These are phyloP conservation scores for Phoma sp. DNA, from an alignment of 2,329 filamentous ascomycete genomes.

Conservation along the genomic window DNA sequence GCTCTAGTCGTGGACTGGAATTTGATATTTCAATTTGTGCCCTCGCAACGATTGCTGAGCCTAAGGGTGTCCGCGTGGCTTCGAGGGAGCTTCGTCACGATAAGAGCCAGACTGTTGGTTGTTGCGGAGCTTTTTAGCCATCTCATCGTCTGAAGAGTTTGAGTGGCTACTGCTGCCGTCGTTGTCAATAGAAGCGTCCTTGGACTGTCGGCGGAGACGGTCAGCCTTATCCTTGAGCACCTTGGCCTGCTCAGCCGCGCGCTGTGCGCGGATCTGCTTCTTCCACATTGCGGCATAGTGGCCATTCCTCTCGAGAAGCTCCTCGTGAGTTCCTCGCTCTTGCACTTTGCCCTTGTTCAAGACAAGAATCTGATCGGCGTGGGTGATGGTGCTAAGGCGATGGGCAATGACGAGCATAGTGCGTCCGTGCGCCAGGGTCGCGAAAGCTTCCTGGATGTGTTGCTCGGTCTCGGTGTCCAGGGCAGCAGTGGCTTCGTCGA, in stretches of 20 bases:
- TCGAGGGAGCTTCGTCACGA: slow-evolving; percentile 24
- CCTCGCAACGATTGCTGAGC: neutral
- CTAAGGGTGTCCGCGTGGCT: slow-evolving; percentile 40
- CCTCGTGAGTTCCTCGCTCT: slow-evolving; percentile 59
- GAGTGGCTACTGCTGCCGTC: slow-evolving; percentile 48
- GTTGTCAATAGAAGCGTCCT: slow-evolving; percentile 49
- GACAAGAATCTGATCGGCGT: slow-evolving; percentile 63
- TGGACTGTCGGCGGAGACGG: slow-evolving; percentile 55
- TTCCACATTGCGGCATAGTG: slow-evolving; percentile 60
- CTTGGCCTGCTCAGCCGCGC: slow-evolving; percentile 57
- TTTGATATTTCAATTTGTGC: neutral
- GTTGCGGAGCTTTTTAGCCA: slow-evolving; percentile 27
- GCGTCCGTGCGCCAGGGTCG: slow-evolving; percentile 79
- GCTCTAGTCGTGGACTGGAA: neutral
- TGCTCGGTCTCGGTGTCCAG: slow-evolving; percentile 92
- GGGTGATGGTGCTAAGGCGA: slow-evolving; percentile 62
- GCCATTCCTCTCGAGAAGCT: slow-evolving; percentile 55
- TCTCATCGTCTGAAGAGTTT: slow-evolving; percentile 43
- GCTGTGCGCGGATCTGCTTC: slow-evolving; percentile 59
- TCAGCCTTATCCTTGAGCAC: slow-evolving; percentile 59
- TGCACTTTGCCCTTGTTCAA: slow-evolving; percentile 60
- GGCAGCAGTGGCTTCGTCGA: slow-evolving; percentile 92
- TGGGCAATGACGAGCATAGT: slow-evolving; percentile 96
- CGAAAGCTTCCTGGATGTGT: slow-evolving; percentile 87
- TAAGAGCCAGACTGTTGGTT: slow-evolving; percentile 15